A percentile compares a stretch with the other conserved stretches of the same genome.
Evolutionary conservation across 1,139 yeast genomes (phyloP).

Genomic region (Pichia sp.): DNA sequence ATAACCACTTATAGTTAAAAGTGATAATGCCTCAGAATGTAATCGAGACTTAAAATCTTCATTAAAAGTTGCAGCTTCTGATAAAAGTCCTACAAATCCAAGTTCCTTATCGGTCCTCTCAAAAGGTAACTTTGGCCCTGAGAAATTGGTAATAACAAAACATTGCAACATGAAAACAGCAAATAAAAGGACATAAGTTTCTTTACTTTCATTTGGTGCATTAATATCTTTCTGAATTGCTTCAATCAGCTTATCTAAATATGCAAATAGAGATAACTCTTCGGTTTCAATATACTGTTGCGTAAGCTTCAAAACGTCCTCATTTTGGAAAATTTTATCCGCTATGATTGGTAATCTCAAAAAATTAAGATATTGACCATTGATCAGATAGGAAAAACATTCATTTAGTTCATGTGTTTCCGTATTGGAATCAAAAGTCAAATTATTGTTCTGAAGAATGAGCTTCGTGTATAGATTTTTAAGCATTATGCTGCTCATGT

Average conservation of each 20-base stretch:
- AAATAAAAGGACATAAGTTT: constrained; percentile 17
- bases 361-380: constrained; percentile 22
- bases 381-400: constrained; percentile 9
- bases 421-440: background rate
- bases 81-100: constrained; percentile 20
- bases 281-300: constrained; percentile 1
- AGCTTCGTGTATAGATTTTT: background rate
- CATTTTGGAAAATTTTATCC: constrained; percentile 10
- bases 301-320: constrained; percentile 1
- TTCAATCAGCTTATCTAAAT: constrained; percentile 7
- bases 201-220: constrained; percentile 3
- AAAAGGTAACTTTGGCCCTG: constrained; percentile 64
- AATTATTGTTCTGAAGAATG: constrained; percentile 4
- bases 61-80: constrained; percentile 1
- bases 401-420: background rate
- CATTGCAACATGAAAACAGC: constrained; percentile 58
- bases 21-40: constrained; percentile 20
- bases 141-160: constrained; percentile 69
- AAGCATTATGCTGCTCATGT: background rate
- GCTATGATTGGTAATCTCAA: constrained; percentile 7
- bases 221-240: constrained; percentile 3
- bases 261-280: constrained; percentile 1
- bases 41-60: constrained; percentile 11
- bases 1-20: constrained; percentile 52
- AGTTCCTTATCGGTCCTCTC: constrained; percentile 14